phyloP scores from a whole-genome alignment of 2,329 filamentous ascomycete species.

The Ilyonectria destructans region DNA sequence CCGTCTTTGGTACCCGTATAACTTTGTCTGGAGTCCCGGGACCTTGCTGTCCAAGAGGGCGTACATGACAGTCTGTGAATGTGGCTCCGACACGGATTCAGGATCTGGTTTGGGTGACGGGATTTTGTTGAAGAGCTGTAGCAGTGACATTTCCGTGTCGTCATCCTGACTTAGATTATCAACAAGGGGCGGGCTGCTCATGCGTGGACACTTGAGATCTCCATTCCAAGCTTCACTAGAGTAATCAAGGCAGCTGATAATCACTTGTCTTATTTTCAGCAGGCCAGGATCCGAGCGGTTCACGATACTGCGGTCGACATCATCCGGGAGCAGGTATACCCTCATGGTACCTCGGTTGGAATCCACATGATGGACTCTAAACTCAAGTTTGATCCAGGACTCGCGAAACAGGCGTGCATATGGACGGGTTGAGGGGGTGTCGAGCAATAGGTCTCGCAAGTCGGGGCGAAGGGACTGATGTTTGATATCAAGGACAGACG shows the following conservation, averaged over 20 bases:
- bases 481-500: neutral
- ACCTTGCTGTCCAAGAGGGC: constrained; percentile 69
- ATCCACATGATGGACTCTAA: constrained; percentile 46
- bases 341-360: constrained; percentile 58
- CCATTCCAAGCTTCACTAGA: constrained; percentile 72
- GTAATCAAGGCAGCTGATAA: constrained; percentile 72
- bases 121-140: constrained; percentile 82
- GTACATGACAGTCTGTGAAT: constrained; percentile 69
- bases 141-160: constrained; percentile 65
- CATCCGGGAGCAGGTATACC: constrained; percentile 77
- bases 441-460: constrained; percentile 52
- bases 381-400: constrained; percentile 64
- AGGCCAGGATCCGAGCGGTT: constrained; percentile 64
- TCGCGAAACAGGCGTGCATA: constrained; percentile 54
- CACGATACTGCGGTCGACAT: constrained; percentile 71
- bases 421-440: constrained; percentile 40
- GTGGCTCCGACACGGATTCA: constrained; percentile 63
- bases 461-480: constrained; percentile 32
- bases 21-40: constrained; percentile 72
- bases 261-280: constrained; percentile 60
- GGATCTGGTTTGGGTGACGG: constrained; percentile 77
- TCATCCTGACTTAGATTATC: constrained; percentile 46
- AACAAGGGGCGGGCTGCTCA: constrained; percentile 27
- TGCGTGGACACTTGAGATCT: constrained; percentile 8
- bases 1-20: constrained; percentile 86